Evolutionary conservation across 164 flowering plant genomes (phyloP).

Genomic region (Sedum album): DNA sequence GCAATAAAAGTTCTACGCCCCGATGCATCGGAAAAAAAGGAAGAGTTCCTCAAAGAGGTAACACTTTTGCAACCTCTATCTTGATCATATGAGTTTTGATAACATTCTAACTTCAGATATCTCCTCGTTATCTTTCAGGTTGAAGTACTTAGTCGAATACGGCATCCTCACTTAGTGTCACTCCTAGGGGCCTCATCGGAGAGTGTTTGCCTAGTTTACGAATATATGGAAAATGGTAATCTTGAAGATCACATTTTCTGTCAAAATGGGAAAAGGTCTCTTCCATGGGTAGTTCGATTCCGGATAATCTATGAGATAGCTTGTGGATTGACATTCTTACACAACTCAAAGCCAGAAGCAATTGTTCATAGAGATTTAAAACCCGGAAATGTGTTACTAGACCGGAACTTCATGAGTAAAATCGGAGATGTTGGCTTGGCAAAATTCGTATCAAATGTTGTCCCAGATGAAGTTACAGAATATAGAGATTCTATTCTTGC

Average conservation of each 20-base stretch:
- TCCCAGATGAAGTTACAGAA: conserved; percentile 66
- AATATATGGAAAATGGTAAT: conserved; percentile 81
- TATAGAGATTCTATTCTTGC: conserved; percentile 56
- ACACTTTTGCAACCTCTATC: too few species aligned
- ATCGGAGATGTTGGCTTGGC: conserved; percentile 86
- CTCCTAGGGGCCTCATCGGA: conserved; percentile 90
- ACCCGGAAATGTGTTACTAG: conserved; percentile 76
- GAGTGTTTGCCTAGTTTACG: conserved; percentile 64
- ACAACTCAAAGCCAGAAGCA: conserved; percentile 66
- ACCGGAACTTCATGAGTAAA: conserved; percentile 56
- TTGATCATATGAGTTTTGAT: background rate
- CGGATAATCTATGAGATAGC: conserved; percentile 61
- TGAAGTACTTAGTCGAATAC: conserved; percentile 68
- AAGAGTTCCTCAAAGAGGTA: conserved; percentile 88
- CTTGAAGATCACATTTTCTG: conserved; percentile 47
- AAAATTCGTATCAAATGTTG: conserved; percentile 45
- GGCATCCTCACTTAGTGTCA: conserved; percentile 65
- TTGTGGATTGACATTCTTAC: conserved; percentile 74
- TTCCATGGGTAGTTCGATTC: conserved; percentile 73
- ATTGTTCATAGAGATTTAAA: conserved; percentile 78
- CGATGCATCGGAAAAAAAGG: conserved; percentile 44
- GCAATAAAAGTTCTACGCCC: conserved; percentile 72
- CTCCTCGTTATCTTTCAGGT: conserved; percentile 30
- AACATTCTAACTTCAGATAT: background rate
- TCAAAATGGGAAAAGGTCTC: conserved; percentile 34